Base-by-base conservation (phyloP, 495 filamentous ascomycete genomes). In the Aspergillus olivimuriae region DNA sequence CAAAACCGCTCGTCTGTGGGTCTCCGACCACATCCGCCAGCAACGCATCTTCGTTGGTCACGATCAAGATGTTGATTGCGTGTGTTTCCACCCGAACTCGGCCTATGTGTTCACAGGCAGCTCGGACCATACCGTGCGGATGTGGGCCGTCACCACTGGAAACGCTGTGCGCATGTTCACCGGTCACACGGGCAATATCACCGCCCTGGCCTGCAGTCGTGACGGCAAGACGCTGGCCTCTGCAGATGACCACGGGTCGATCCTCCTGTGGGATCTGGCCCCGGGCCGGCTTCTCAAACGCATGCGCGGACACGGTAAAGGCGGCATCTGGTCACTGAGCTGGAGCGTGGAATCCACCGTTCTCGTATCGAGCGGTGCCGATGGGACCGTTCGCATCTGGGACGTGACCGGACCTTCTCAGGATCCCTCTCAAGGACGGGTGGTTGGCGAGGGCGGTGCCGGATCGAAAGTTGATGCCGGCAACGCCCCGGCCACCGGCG, bases 81-180 rank as follows among this genome's bases (percentile, higher is more conserved):
- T 97, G 16, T 76, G 81, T 12, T 98, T 89, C 74, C 92, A 98
- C 54, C 89, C 91, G 2, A 98, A 97, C 59, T 86, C 84, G 5
- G 78, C 82, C 4, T 97, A 97, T 50, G 66, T 95, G 37, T 95
- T 97, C 66, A 95, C 92, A 2, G 88, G 83, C 0, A 89, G 85
- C 38, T 82, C 74, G 34, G 92, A 98, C 62, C 87, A 87, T 65
- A 89, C 89, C 0, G 87, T 96, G 16, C 82, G 92, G 15, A 96
- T 98, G 90, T 98, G 92, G 91, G 78, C 86, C n/a, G 72, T 95
- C n/a, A 70, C 74, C 1, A 87, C 79, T 6, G 92, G 92, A 16
- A 82, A 82, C 43, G 83, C 86, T 32, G 87, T 95, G 1, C 84
- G 92, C 15, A 76, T 97, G 55, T 97, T 97, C 59, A 90, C 84